Evolutionary conservation across 257 asterid species (phyloP), one percentile per base, ranked within the genome.

Genomic region (Plantago major): DNA sequence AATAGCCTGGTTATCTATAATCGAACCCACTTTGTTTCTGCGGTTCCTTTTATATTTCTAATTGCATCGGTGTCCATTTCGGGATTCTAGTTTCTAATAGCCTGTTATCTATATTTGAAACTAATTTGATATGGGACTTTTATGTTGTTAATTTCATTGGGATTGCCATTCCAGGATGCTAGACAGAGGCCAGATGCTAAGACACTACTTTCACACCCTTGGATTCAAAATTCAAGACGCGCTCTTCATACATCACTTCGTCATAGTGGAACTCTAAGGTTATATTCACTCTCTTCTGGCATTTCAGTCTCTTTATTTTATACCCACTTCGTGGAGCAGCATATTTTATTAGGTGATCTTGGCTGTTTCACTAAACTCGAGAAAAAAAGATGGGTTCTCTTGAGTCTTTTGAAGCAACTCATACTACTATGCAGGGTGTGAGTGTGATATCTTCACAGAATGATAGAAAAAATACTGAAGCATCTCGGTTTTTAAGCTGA

Each of bases 111-210:
- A 26, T 13, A 53, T 10, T 53, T 14, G 40, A 4, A 13, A 3
- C 14, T 10, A 49, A 2, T 9, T 5, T 19, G 26, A 0, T 52
- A n/a, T 18, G 57, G 13, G 5, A 30, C 11, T 15, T 11, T 26
- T 55, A n/a, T 37, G 40, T 33, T 33, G 62, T 59, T 59, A 0
- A 18, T 45, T 47, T 81, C 56, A 71, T 52, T 65, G 60, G 46
- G 52, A 52, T 66, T 67, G 60, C 59, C 62, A 46, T 78, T 79
- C 80, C 94, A 93, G 99, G 99, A 93, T 83, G 94, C 97, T 64
- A 84, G 97, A 62, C 99, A 87, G 80, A 89, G 99, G 81, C 99
- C 99, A 17, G 99, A 89, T 75, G 99, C 99, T 22, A 93, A 81
- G 82, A 82, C 96, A 11, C 75, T 93, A 68, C 95, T 93, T 75